Conservation (phyloP, 1,284 basidiomycete genomes). For the Moniliella sp. region DNA sequence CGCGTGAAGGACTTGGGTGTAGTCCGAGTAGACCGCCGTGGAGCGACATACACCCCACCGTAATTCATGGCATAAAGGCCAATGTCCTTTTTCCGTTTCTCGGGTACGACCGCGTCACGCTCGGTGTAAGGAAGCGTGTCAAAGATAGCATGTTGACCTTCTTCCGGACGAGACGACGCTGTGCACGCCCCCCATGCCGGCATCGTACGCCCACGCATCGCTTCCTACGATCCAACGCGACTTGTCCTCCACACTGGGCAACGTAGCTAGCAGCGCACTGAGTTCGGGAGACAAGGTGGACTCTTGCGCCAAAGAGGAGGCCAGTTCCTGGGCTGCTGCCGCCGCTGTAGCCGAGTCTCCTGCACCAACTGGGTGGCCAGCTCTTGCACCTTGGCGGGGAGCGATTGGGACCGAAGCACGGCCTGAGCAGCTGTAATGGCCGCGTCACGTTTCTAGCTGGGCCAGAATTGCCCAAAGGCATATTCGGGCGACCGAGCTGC, state of each 20-base stretch:
- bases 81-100: constrained; percentile 33
- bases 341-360: constrained; percentile 37
- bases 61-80: constrained; percentile 80
- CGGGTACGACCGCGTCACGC: constrained; percentile 36
- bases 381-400: constrained; percentile 9
- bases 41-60: constrained; percentile 89
- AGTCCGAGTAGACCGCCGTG: constrained; percentile 83
- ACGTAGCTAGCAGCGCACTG: constrained; percentile 14
- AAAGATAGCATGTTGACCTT: constrained; percentile 90
- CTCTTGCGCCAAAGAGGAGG: constrained; percentile 42
- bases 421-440: constrained; percentile 19
- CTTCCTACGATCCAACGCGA: constrained; percentile 81
- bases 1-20: constrained; percentile 77
- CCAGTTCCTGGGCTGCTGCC: constrained; percentile 10
- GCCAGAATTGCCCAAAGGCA: constrained; percentile 74
- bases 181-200: constrained; percentile 84
- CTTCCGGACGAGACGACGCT: constrained; percentile 73
- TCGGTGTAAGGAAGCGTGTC: constrained; percentile 72
- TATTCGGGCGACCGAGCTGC: constrained; percentile 69
- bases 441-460: constrained; percentile 39
- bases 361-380: constrained; percentile 37
- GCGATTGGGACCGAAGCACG: constrained; percentile 5
- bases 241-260: constrained; percentile 10
- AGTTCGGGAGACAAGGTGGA: constrained; percentile 20
- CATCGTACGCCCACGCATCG: constrained; percentile 89